A percentile compares a stretch with the other conserved stretches of the same genome.
Conservation (phyloP, 768 basidiomycete genomes). For the Candolleomyces aberdarensis region DNA sequence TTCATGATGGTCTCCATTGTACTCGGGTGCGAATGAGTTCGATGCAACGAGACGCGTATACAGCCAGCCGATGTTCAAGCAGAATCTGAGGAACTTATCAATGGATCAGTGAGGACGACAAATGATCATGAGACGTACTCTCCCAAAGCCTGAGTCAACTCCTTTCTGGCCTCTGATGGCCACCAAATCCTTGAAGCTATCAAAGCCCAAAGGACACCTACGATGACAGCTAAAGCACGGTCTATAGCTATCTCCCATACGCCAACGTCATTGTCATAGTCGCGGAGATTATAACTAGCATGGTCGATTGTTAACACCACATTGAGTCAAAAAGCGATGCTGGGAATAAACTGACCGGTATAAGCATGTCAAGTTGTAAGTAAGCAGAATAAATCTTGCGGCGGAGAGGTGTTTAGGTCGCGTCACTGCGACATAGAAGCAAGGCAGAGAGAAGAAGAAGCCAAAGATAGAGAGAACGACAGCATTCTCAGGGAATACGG, state of each 20-base stretch:
- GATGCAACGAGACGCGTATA: constrained; percentile 89
- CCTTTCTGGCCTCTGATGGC: constrained; percentile 91
- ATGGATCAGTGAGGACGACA: background rate
- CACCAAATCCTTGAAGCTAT: constrained; percentile 91
- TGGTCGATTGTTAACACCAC: background rate
- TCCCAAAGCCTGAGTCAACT: constrained; percentile 79
- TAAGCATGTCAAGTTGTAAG: constrained; percentile 86
- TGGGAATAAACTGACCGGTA: constrained; percentile 44
- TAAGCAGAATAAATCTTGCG: constrained; percentile 77
- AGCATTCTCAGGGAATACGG: constrained; percentile 73
- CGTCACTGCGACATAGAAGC: constrained; percentile 86
- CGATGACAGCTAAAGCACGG: constrained; percentile 76
- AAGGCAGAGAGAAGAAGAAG: constrained; percentile 87
- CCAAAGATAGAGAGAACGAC: constrained; percentile 78
- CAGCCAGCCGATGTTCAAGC: constrained; percentile 90
- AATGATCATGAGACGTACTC: constrained; percentile 49
- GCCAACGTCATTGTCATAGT: constrained; percentile 44
- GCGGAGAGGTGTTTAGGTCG: constrained; percentile 74
- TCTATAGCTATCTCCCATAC: constrained; percentile 70
- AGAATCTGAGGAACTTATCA: constrained; percentile 55
- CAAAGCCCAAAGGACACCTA: constrained; percentile 87
- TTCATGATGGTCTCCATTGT: constrained; percentile 23
- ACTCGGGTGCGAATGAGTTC: constrained; percentile 70
- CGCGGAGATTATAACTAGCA: constrained; percentile 73
- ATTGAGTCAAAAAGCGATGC: background rate